These are phyloP conservation scores for Diutina pseudorugosa DNA, from an alignment of 1,139 yeast genomes.

Conservation along the genomic window DNA sequence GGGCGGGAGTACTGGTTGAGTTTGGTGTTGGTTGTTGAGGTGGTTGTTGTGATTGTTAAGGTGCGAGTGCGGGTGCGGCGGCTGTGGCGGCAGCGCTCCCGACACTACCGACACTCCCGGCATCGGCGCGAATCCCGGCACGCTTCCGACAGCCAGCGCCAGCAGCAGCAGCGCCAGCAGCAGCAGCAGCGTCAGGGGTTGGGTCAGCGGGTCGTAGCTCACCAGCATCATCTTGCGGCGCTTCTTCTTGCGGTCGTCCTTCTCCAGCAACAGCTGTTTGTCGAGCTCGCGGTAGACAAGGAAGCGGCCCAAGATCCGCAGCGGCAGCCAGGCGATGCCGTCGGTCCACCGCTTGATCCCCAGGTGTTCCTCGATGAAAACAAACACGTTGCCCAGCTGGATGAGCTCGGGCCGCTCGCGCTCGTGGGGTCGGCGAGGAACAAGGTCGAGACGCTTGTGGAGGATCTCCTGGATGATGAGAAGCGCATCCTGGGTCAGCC, in stretches of 20 bases:
- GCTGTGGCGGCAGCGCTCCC: too few relatives aligned
- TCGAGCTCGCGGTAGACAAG: constrained; percentile 73
- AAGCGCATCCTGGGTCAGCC: constrained; percentile 74
- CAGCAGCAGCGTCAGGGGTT: not conserved
- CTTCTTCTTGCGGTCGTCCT: constrained; percentile 20
- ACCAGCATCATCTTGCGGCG: constrained; percentile 16
- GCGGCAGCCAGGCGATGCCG: constrained; percentile 87
- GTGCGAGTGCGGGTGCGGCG: too few relatives aligned
- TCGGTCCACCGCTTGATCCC: constrained; percentile 94
- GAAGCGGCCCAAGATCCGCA: constrained; percentile 74
- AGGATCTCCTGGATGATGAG: constrained; percentile 70
- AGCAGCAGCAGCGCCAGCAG: not conserved
- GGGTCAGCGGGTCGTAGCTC: too few relatives aligned
- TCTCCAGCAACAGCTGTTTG: constrained; percentile 28
- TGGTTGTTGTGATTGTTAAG: too few relatives aligned
- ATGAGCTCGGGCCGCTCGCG: constrained; percentile 58
- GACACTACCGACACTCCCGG: too few relatives aligned
- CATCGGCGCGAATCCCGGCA: not conserved
- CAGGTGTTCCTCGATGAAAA: constrained; percentile 70
- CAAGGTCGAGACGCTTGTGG: constrained; percentile 48
- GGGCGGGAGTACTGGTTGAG: too few relatives aligned
- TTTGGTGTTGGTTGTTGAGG: too few relatives aligned
- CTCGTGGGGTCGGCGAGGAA: constrained; percentile 74
- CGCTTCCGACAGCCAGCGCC: not conserved
- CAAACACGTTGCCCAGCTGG: constrained; percentile 69